Conservation (phyloP, 2,329 filamentous ascomycete species). For the Mycogone perniciosa region DNA sequence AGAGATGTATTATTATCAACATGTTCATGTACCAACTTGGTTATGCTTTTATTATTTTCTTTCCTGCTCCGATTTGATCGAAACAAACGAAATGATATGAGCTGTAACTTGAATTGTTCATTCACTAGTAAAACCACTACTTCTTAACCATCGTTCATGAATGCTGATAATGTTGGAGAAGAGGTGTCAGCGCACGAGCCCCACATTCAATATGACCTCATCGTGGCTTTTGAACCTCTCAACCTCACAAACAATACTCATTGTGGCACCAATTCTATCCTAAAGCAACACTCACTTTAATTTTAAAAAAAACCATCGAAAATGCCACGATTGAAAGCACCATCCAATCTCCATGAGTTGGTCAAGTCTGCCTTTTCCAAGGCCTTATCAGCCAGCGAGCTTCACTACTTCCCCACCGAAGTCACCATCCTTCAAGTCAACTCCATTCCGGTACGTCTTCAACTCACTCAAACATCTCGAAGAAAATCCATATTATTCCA, state of each 20-base stretch:
- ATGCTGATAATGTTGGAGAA: neutral
- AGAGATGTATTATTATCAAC: neutral
- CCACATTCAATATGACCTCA: neutral
- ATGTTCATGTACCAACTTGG: neutral
- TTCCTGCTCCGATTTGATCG: neutral
- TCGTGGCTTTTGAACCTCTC: neutral
- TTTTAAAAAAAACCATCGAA: neutral
- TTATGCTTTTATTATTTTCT: neutral
- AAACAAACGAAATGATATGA: neutral
- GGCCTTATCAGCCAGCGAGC: slow-evolving; percentile 41
- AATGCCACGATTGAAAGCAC: slow-evolving; percentile 35
- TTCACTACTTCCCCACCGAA: slow-evolving; percentile 50
- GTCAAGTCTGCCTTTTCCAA: slow-evolving; percentile 44
- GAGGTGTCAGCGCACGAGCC: slow-evolving; percentile 4
- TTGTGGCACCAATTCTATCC: neutral
- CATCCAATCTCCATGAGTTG: slow-evolving; percentile 44
- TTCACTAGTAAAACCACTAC: too few relatives aligned
- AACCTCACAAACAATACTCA: neutral
- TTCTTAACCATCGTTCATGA: neutral
- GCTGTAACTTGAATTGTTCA: neutral
- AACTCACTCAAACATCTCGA: neutral
- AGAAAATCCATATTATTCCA: slow-evolving; percentile 1
- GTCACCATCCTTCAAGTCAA: slow-evolving; percentile 41
- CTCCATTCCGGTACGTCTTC: slow-evolving; percentile 35
- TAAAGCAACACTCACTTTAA: neutral